Evolutionary conservation across 2,329 filamentous ascomycete species (phyloP).

Genomic region (Lecanicillium sp.): DNA sequence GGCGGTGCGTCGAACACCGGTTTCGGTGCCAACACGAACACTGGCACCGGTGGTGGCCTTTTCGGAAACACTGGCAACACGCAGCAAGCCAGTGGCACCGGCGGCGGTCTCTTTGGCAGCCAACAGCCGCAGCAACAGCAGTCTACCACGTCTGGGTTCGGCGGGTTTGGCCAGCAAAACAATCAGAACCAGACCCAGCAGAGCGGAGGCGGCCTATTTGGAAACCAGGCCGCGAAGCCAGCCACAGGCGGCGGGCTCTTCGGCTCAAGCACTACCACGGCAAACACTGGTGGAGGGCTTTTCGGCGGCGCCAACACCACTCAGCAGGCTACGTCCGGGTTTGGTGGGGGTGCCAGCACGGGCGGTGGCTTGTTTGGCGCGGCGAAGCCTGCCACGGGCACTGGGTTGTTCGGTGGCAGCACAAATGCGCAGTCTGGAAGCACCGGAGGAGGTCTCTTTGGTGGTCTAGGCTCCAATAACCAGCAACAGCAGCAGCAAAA

Average conservation of each 20-base stretch:
- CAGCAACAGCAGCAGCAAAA: constrained; percentile 24
- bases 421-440: constrained; percentile 22
- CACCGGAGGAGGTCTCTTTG: constrained; percentile 29
- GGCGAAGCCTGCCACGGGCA: constrained; percentile 25
- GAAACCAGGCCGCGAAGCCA: constrained; percentile 26
- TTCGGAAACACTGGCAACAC: constrained; percentile 33
- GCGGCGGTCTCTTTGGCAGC: constrained; percentile 31
- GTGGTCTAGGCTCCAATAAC: constrained; percentile 35
- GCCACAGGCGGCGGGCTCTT: constrained; percentile 23
- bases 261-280: constrained; percentile 22
- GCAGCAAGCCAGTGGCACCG: constrained; percentile 19
- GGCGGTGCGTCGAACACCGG: constrained; percentile 8
- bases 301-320: constrained; percentile 25
- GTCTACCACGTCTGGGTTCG: constrained; percentile 15
- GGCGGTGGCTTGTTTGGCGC: constrained; percentile 31
- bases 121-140: constrained; percentile 22
- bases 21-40: constrained; percentile 1
- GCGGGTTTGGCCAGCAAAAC: constrained; percentile 27
- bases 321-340: constrained; percentile 9
- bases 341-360: constrained; percentile 17
- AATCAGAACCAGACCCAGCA: constrained; percentile 20
- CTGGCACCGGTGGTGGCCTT: constrained; percentile 21
- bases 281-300: constrained; percentile 22
- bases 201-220: constrained; percentile 35
- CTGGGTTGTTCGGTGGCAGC: constrained; percentile 32